Base-by-base conservation (phyloP, 257 asterid species). In the Ehretia macrophylla region DNA sequence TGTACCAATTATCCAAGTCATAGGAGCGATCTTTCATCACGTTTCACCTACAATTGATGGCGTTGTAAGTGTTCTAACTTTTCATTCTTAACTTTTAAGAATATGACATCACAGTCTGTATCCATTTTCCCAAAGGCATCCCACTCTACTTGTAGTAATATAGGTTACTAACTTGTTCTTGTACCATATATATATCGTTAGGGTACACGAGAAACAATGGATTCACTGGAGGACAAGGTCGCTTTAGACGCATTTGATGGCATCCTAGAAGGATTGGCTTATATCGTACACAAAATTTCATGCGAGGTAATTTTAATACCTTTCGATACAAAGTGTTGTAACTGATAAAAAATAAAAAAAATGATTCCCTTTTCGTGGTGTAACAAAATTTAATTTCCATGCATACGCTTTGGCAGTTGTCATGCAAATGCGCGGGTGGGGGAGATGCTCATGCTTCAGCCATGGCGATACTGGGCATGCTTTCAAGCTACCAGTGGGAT, bases 401-500 rank as follows among this genome's bases (percentile, higher is more conserved):
- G 19, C 19, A 13, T 55, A 42, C 40, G 27, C 60, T 6, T 20
- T 55, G 20, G 71, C 86, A 90, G 97, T 56, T 90, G 51, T 63
- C 85, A 4, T 81, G 80, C 90, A 87, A 70, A 73, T 81, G 88
- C 66, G 66, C 86, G 0, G 86, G 88, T 9, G 88, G 79, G 54
- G 85, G 76, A 18, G 86, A 85, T 50, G 77, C 70, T 13, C 89
- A 90, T 38, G 62, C 73, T 37, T 68, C 75, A 27, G 62, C 95
- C 19, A 59, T 83, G 75, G 81, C 82, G 39, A 76, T 87, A 23
- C 79, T 90, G 54, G 73, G 59, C 59, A 42, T 70, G 68, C 79
- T 90, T 8, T 77, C 96, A 10, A 68, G 68, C 82, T 79, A 87
- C 67, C 21, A 75, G 11, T 90, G 96, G 96, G 95, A 79, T 38